These are phyloP conservation scores for Volvariella surrecta DNA, from an alignment of 1,284 basidiomycete genomes.

Conservation along the genomic window DNA sequence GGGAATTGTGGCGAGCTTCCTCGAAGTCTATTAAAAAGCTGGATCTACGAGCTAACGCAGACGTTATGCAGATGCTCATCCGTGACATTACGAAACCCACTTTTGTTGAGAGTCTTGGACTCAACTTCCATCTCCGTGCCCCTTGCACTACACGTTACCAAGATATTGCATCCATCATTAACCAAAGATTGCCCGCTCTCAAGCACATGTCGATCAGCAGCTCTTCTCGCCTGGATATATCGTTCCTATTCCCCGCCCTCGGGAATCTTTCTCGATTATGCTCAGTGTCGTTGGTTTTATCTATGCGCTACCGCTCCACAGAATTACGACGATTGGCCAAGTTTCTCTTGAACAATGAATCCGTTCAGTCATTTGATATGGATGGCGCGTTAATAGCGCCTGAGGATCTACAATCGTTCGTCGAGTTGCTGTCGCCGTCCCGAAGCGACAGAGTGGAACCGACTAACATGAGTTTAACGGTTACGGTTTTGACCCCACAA, in stretches of 20 bases:
- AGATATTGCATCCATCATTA: background rate
- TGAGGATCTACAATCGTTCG: background rate
- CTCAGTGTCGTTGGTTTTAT: background rate
- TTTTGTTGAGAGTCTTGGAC: background rate
- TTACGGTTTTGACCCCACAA: background rate
- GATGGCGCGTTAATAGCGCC: background rate
- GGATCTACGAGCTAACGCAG: background rate
- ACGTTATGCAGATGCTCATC: background rate
- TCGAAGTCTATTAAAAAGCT: background rate
- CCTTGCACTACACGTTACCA: background rate
- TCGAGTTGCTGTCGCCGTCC: background rate
- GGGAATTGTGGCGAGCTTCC: background rate
- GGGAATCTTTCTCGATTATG: background rate
- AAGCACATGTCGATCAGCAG: background rate
- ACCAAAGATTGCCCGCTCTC: background rate
- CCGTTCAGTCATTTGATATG: background rate
- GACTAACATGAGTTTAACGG: background rate
- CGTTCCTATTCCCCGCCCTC: background rate
- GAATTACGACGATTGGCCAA: background rate
- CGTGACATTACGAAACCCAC: background rate
- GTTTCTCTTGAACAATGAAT: background rate
- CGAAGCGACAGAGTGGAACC: background rate
- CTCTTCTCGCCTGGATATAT: background rate
- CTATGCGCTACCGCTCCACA: background rate
- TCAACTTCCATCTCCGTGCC: background rate